phyloP scores from a whole-genome alignment of 257 asterid species.

The Solanum neorickii region DNA sequence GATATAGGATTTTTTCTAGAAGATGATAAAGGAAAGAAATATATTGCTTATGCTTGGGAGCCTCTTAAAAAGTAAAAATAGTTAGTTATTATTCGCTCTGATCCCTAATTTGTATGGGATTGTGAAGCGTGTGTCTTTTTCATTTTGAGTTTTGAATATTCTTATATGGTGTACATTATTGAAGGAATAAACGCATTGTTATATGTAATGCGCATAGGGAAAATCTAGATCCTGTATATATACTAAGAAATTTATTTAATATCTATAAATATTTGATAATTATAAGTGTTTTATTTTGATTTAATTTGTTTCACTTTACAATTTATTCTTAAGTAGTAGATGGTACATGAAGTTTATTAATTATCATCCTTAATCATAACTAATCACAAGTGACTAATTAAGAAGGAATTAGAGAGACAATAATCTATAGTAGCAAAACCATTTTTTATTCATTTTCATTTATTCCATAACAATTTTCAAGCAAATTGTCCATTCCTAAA shows the following conservation, averaged over 20 bases:
- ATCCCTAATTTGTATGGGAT: background rate
- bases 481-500: background rate
- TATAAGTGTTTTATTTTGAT: background rate
- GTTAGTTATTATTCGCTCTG: background rate
- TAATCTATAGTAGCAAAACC: background rate
- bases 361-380: background rate
- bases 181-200: background rate
- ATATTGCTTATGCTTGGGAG: background rate
- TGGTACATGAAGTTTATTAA: background rate
- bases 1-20: background rate
- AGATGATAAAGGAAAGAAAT: background rate
- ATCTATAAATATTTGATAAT: background rate
- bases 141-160: background rate
- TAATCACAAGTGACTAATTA: background rate
- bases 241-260: background rate
- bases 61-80: background rate
- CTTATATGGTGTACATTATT: background rate
- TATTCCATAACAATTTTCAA: no score
- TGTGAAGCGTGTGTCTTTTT: background rate
- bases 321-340: background rate
- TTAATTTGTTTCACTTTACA: background rate
- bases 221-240: background rate
- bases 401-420: background rate
- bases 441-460: no score
- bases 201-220: background rate